These are phyloP conservation scores for Athelia psychrophila DNA, from an alignment of 1,284 basidiomycete genomes.

Conservation along the genomic window DNA sequence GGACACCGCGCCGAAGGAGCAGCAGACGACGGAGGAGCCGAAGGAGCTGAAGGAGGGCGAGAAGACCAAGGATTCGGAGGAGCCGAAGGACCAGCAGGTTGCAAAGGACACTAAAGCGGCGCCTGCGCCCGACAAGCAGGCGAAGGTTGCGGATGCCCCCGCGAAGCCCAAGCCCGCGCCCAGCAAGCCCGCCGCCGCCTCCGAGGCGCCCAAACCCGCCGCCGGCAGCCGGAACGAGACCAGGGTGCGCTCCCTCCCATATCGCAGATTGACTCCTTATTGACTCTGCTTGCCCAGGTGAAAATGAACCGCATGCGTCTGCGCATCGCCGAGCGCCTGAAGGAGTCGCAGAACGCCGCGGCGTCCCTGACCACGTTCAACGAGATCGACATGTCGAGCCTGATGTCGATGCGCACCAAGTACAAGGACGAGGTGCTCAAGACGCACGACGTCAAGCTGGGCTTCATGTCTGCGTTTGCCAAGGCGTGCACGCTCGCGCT, in stretches of 20 bases:
- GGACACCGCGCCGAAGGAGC: slow-evolving; percentile 27
- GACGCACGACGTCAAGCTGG: slow-evolving; percentile 94
- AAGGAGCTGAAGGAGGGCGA: slow-evolving; percentile 29
- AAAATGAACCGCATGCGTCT: slow-evolving; percentile 99
- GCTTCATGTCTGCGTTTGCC: slow-evolving; percentile 98
- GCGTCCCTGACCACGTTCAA: slow-evolving; percentile 99
- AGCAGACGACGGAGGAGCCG: slow-evolving; percentile 33
- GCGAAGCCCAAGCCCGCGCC: slow-evolving; percentile 20
- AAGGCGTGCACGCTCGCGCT: slow-evolving; percentile 86
- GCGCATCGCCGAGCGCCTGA: slow-evolving; percentile 95
- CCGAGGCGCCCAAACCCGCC: slow-evolving; percentile 26
- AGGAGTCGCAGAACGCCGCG: slow-evolving; percentile 97
- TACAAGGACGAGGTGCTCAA: slow-evolving; percentile 96
- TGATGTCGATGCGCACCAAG: slow-evolving; percentile 92
- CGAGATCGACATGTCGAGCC: slow-evolving; percentile 97
- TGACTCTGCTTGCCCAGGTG: slow-evolving; percentile 45
- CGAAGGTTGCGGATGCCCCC: slow-evolving; percentile 11
- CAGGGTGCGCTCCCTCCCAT: slow-evolving; percentile 49
- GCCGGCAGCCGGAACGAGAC: slow-evolving; percentile 80
- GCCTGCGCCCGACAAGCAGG: slow-evolving; percentile 35
- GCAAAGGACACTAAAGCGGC: slow-evolving; percentile 43
- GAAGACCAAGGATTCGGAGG: slow-evolving; percentile 22
- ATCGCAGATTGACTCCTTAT: background rate
- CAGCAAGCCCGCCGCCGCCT: slow-evolving; percentile 17
- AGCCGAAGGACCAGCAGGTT: slow-evolving; percentile 50